Evolutionary conservation across 805 yeast species (phyloP).

Genomic region (Candida nitratophila): DNA sequence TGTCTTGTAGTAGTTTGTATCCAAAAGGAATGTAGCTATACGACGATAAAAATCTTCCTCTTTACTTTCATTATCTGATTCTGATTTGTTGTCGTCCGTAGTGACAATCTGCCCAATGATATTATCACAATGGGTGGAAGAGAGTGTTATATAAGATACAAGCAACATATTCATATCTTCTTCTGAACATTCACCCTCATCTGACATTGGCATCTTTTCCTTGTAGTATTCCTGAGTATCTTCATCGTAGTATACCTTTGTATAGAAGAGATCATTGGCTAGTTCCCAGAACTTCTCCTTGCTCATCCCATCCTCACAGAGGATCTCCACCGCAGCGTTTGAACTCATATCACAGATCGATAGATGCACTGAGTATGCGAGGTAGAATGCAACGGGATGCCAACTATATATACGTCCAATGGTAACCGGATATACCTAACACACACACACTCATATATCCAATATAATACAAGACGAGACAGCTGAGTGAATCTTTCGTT

Average conservation of each 20-base stretch:
- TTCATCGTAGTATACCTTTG: slow-evolving; percentile 19
- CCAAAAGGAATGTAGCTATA: slow-evolving; percentile 19
- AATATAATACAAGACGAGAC: too few relatives aligned
- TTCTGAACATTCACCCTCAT: slow-evolving; percentile 14
- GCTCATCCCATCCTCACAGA: slow-evolving; percentile 18
- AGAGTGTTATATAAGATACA: slow-evolving; percentile 26
- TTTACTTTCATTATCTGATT: slow-evolving; percentile 7
- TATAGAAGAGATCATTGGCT: slow-evolving; percentile 22
- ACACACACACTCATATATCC: too few relatives aligned
- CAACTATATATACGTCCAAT: too few relatives aligned
- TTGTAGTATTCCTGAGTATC: slow-evolving; percentile 16
- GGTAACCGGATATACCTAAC: too few relatives aligned
- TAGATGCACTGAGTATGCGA: too few relatives aligned
- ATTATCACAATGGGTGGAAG: slow-evolving; percentile 21
- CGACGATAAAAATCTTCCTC: slow-evolving; percentile 21
- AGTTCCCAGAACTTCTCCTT: slow-evolving; percentile 25
- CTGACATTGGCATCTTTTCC: slow-evolving; percentile 1
- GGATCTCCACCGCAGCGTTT: slow-evolving; percentile 7
- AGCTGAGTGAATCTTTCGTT: too few relatives aligned
- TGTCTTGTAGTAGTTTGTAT: slow-evolving; percentile 23
- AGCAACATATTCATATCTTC: slow-evolving; percentile 27
- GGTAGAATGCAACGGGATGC: too few relatives aligned
- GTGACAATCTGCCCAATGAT: slow-evolving; percentile 3
- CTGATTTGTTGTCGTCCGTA: slow-evolving; percentile 9
- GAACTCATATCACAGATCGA: too few relatives aligned